These are phyloP conservation scores for Gryganskiella cystojenkinii DNA, from an alignment of 192 early-diverging fungal species.

Conservation along the genomic window DNA sequence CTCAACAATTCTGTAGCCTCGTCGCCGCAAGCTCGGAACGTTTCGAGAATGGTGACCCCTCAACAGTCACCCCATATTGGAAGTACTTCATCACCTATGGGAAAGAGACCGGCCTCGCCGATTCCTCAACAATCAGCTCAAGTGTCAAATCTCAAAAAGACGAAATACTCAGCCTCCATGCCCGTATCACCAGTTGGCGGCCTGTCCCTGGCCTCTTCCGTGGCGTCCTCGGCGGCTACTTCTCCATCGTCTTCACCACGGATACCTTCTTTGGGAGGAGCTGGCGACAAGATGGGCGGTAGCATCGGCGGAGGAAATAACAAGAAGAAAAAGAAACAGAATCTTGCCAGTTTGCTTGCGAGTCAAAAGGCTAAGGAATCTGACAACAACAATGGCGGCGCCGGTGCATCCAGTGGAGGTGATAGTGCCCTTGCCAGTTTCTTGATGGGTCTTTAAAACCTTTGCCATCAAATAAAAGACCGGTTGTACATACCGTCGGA, in stretches of 20 bases:
- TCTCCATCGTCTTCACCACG: constrained; percentile 33
- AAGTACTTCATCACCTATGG: background rate
- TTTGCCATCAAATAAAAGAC: background rate
- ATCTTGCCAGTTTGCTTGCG: constrained; percentile 22
- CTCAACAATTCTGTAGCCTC: too few relatives aligned
- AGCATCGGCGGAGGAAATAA: constrained; percentile 7
- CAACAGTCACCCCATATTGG: background rate
- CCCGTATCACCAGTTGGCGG: constrained; percentile 15
- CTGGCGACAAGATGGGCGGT: constrained; percentile 3
- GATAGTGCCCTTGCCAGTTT: constrained; percentile 48
- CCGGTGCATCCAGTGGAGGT: constrained; percentile 4
- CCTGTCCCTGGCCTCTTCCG: constrained; percentile 13
- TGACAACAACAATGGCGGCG: background rate
- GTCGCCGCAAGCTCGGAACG: background rate
- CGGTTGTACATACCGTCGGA: background rate
- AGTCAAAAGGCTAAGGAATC: constrained; percentile 40
- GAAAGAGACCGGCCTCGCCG: background rate
- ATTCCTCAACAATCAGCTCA: background rate
- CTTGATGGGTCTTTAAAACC: constrained; percentile 30
- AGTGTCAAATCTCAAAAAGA: background rate
- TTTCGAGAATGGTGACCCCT: background rate
- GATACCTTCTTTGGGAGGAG: background rate
- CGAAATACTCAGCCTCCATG: constrained; percentile 14
- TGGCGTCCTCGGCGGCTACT: constrained; percentile 17
- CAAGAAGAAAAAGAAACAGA: constrained; percentile 46